Evolutionary conservation across 495 filamentous ascomycete species (phyloP).

Genomic region (Xylaria intraflava): DNA sequence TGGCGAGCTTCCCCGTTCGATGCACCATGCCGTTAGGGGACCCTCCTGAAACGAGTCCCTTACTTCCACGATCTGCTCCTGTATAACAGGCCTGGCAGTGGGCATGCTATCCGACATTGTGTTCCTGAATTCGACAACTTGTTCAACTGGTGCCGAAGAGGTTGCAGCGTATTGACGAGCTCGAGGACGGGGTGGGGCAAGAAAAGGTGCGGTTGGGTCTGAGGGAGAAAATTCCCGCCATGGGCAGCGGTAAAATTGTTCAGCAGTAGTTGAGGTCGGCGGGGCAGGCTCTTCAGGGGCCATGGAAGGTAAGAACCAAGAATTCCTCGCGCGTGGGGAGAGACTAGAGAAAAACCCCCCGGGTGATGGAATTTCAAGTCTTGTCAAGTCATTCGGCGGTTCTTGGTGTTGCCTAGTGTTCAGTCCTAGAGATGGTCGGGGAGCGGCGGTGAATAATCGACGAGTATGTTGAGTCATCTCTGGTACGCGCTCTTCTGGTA

Average conservation of each 20-base stretch:
- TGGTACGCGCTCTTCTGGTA: conserved; percentile 34
- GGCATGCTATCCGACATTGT: conserved; percentile 54
- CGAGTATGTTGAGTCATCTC: conserved; percentile 36
- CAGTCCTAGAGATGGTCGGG: conserved; percentile 25
- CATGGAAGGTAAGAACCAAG: conserved; percentile 56
- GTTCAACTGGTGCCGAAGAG: conserved; percentile 53
- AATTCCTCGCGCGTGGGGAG: conserved; percentile 61
- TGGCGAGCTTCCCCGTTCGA: conserved; percentile 20
- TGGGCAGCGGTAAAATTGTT: conserved; percentile 76
- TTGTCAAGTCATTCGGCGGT: conserved; percentile 51
- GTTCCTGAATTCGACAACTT: conserved; percentile 53
- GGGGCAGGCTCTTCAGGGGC: conserved; percentile 40
- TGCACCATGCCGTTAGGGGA: conserved; percentile 19
- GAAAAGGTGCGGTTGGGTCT: conserved; percentile 17
- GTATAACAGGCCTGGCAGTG: conserved; percentile 50
- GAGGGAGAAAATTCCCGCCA: conserved; percentile 45
- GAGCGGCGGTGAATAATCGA: conserved; percentile 30
- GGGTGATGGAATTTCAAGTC: conserved; percentile 79
- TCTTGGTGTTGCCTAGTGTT: conserved; percentile 36
- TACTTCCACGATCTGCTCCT: conserved; percentile 20
- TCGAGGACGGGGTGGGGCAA: too few species aligned
- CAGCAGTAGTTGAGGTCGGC: conserved; percentile 72
- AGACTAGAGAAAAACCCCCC: conserved; percentile 87
- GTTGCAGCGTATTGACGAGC: conserved; percentile 16
- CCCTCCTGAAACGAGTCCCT: conserved; percentile 17